Conservation (phyloP, 768 basidiomycete species). For the Xerocomus spinulosus region DNA sequence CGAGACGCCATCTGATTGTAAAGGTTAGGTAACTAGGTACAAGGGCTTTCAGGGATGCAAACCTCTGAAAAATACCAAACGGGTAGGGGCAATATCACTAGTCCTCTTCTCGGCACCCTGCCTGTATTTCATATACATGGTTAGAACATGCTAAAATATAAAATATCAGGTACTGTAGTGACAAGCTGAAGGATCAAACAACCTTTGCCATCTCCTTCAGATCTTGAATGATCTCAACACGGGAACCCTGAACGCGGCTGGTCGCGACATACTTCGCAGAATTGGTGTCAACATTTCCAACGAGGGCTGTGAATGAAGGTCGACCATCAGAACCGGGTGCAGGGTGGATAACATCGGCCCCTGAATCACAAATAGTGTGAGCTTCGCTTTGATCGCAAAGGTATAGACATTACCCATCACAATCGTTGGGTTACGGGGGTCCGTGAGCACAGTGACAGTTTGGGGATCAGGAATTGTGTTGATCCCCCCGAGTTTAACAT, state of each 20-base stretch:
- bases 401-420: conserved; percentile 58
- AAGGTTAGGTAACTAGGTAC: conserved; percentile 3
- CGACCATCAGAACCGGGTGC: conserved; percentile 73
- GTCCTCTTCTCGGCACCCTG: conserved; percentile 46
- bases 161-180: conserved; percentile 9
- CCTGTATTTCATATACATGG: conserved; percentile 58
- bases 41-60: conserved; percentile 4
- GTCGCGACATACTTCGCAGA: conserved; percentile 67
- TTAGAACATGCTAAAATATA: conserved; percentile 44
- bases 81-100: conserved; percentile 46
- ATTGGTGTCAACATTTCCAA: conserved; percentile 74
- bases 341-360: conserved; percentile 82
- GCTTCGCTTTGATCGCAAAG: neutral
- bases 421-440: conserved; percentile 70
- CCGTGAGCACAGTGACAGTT: conserved; percentile 60
- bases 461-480: conserved; percentile 71
- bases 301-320: conserved; percentile 78
- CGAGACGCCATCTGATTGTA: conserved; percentile 47
- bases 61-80: conserved; percentile 78
- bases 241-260: conserved; percentile 60
- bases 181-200: neutral
- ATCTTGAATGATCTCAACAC: conserved; percentile 75
- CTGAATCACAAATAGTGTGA: conserved; percentile 31
- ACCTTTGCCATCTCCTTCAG: conserved; percentile 63
- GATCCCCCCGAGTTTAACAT: conserved; percentile 81